phyloP scores from a whole-genome alignment of 306 rosid species.

The Quercus ilex region DNA sequence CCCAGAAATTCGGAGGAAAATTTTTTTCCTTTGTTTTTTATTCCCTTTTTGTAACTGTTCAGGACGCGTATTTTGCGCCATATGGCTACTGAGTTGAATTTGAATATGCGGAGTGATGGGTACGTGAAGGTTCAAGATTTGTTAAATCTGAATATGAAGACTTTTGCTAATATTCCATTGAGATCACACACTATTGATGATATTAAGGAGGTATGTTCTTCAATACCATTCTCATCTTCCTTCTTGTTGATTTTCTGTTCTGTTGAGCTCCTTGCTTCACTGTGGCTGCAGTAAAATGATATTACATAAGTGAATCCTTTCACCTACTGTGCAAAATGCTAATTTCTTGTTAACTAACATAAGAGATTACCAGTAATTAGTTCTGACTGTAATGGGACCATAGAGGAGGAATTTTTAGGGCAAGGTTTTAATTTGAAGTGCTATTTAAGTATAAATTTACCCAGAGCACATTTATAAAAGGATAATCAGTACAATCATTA shows the following conservation, averaged over 20 bases:
- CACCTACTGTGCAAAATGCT: neutral
- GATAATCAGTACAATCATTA: neutral
- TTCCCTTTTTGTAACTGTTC: conserved; percentile 7
- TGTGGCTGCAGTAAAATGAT: neutral
- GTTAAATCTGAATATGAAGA: conserved; percentile 66
- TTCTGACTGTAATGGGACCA: neutral
- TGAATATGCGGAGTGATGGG: conserved; percentile 76
- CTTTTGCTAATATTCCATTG: conserved; percentile 71
- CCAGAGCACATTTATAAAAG: neutral
- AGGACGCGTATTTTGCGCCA: conserved; percentile 90
- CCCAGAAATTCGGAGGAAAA: neutral
- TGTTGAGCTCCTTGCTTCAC: neutral
- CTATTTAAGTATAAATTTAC: neutral
- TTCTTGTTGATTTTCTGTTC: neutral
- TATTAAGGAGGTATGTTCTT: conserved; percentile 69
- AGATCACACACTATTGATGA: conserved; percentile 79
- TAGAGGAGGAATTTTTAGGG: neutral
- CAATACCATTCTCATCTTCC: neutral
- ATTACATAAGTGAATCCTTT: neutral
- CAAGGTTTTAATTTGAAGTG: neutral
- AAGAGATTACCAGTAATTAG: neutral
- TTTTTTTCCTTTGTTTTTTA: neutral
- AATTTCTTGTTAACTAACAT: neutral
- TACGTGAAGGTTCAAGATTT: conserved; percentile 75
- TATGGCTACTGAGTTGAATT: conserved; percentile 77